Conservation (phyloP, 352 stramenopile genomes). For the Pythium insidiosum region DNA sequence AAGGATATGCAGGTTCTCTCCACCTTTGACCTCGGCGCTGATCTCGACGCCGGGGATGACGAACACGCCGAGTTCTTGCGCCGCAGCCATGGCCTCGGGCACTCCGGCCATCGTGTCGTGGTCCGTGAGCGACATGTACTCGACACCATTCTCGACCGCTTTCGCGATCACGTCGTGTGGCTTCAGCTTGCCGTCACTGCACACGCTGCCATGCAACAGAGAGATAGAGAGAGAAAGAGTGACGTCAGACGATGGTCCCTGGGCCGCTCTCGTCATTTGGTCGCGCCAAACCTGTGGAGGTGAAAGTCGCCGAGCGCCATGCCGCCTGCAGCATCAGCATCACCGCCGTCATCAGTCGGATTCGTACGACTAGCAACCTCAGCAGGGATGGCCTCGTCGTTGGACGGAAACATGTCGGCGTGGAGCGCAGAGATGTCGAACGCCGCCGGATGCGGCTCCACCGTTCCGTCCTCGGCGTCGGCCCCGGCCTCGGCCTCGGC, state of each 20-base stretch:
- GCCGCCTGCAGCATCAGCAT: slow-evolving; percentile 48
- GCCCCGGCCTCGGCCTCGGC: no score
- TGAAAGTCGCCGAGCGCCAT: slow-evolving; percentile 67
- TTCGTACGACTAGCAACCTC: neutral
- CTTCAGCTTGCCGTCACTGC: slow-evolving; percentile 75
- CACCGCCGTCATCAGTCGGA: slow-evolving; percentile 17
- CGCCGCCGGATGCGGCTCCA: no score
- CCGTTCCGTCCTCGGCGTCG: no score
- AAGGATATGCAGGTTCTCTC: slow-evolving; percentile 81
- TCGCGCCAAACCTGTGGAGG: slow-evolving; percentile 57
- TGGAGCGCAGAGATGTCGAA: slow-evolving; percentile 23
- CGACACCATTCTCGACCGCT: slow-evolving; percentile 67
- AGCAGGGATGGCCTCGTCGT: slow-evolving; percentile 15
- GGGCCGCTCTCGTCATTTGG: neutral
- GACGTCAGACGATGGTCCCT: neutral
- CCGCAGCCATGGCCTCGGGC: slow-evolving; percentile 55
- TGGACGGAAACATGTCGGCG: slow-evolving; percentile 76
- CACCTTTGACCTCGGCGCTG: slow-evolving; percentile 75
- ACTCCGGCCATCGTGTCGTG: slow-evolving; percentile 85
- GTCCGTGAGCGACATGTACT: slow-evolving; percentile 79
- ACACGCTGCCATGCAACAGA: slow-evolving; percentile 32
- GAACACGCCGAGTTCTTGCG: slow-evolving; percentile 54
- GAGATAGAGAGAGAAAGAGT: neutral
- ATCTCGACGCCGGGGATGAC: slow-evolving; percentile 82
- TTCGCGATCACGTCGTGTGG: slow-evolving; percentile 69